A percentile compares a stretch with the other conserved stretches of the same genome.
phyloP scores from a whole-genome alignment of 306 rosid species.

The Mimosa bimucronata region DNA sequence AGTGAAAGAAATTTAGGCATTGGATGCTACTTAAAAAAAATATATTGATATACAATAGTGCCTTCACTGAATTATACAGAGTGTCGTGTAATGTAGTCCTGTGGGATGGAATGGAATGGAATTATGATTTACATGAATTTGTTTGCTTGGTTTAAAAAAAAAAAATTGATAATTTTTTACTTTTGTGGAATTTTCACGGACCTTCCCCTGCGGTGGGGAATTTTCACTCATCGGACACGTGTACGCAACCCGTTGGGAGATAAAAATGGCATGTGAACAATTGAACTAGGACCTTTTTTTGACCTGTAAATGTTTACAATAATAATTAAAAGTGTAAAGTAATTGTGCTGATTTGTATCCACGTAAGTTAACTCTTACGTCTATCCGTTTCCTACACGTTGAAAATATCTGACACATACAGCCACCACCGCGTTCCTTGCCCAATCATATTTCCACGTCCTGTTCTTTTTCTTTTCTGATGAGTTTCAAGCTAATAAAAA shows the following conservation, averaged over 20 bases:
- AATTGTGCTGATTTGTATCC: background rate
- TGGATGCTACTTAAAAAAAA: too few relatives aligned
- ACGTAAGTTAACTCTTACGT: constrained; percentile 8
- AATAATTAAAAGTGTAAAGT: background rate
- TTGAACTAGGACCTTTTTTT: too few relatives aligned
- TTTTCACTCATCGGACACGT: background rate
- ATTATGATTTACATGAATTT: too few relatives aligned
- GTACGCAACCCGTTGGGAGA: background rate
- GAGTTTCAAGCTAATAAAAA: background rate
- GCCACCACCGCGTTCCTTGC: constrained; percentile 36
- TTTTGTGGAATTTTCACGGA: background rate
- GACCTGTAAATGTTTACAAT: background rate
- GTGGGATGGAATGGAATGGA: too few relatives aligned
- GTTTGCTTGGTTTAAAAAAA: too few relatives aligned
- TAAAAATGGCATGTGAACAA: background rate
- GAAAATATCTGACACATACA: constrained; percentile 12
- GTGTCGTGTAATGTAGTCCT: too few relatives aligned
- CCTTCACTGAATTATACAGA: too few relatives aligned
- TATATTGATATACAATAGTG: too few relatives aligned
- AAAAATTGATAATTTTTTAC: too few relatives aligned
- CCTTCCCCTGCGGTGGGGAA: background rate
- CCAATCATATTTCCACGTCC: background rate
- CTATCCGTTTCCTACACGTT: constrained; percentile 6
- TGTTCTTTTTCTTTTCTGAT: background rate
- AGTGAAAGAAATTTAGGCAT: too few relatives aligned